Conservation (phyloP, 176 grass and related monocot genomes). For the Triticum monococcum region DNA sequence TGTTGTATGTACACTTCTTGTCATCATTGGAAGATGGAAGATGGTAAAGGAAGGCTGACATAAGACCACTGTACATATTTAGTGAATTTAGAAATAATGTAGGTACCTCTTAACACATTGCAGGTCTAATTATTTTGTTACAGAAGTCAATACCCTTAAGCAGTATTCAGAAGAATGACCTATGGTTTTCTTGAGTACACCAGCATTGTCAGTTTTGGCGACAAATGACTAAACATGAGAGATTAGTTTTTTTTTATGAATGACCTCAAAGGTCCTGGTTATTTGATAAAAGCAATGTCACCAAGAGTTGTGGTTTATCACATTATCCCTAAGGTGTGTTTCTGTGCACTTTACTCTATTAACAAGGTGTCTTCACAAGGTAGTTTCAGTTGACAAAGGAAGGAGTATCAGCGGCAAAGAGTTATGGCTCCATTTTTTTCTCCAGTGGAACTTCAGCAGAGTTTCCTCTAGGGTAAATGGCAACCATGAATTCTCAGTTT, state of each 20-base stretch:
- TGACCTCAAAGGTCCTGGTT: not conserved
- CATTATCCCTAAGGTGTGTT: too few relatives aligned
- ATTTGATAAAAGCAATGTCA: not conserved
- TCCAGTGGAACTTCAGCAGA: not conserved
- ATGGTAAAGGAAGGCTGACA: not conserved
- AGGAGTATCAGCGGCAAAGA: not conserved
- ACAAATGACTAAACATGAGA: not conserved
- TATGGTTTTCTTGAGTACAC: too few relatives aligned
- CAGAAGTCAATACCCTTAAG: not conserved
- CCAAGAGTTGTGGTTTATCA: too few relatives aligned
- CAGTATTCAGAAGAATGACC: not conserved
- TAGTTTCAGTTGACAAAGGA: constrained; percentile 15
- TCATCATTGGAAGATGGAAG: not conserved
- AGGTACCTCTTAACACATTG: not conserved
- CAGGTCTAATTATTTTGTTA: not conserved
- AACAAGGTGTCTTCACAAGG: not conserved
- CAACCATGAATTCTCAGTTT: not conserved
- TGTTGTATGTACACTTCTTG: not conserved
- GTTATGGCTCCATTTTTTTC: not conserved
- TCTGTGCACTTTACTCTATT: not conserved
- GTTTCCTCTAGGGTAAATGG: not conserved
- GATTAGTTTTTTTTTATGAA: not conserved
- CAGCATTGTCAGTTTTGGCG: not conserved
- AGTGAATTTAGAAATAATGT: not conserved
- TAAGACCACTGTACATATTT: not conserved